These are phyloP conservation scores for Primulina tabacum DNA, from an alignment of 257 asterid genomes.

Conservation along the genomic window DNA sequence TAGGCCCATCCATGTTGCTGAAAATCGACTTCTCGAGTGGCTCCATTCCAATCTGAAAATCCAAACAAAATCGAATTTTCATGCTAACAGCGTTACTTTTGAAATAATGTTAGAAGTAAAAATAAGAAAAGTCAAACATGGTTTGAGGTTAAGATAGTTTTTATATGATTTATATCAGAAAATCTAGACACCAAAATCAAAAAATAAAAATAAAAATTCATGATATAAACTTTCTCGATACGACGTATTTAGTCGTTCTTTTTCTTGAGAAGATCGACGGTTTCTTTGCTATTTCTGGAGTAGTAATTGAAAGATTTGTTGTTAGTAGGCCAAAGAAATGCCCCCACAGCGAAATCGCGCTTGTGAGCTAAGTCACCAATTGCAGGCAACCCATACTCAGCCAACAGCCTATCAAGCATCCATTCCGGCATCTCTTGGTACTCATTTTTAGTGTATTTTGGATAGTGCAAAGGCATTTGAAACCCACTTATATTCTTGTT, in stretches of 20 bases:
- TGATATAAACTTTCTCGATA: no score
- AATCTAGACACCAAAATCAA: neutral
- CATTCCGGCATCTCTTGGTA: conserved; percentile 56
- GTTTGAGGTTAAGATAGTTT: no score
- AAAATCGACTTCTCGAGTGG: neutral
- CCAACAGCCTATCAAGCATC: conserved; percentile 45
- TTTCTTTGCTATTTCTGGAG: neutral
- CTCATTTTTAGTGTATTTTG: conserved; percentile 39
- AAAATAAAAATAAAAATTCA: neutral
- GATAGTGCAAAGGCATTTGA: conserved; percentile 57
- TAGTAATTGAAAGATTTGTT: neutral
- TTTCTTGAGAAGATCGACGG: conserved; percentile 8
- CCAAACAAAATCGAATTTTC: no score
- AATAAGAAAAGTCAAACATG: no score
- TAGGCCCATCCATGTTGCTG: neutral
- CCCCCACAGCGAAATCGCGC: conserved; percentile 50
- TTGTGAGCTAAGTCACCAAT: conserved; percentile 39
- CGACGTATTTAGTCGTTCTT: neutral
- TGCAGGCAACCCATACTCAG: conserved; percentile 47
- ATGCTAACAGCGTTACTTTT: no score
- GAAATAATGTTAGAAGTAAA: no score
- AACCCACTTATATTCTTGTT: conserved; percentile 14
- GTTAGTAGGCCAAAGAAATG: conserved; percentile 47
- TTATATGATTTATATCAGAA: no score
- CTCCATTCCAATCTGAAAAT: neutral